These are phyloP conservation scores for Bocquillonia castaneifolia DNA, from an alignment of 441 rosid genomes.

Conservation along the genomic window DNA sequence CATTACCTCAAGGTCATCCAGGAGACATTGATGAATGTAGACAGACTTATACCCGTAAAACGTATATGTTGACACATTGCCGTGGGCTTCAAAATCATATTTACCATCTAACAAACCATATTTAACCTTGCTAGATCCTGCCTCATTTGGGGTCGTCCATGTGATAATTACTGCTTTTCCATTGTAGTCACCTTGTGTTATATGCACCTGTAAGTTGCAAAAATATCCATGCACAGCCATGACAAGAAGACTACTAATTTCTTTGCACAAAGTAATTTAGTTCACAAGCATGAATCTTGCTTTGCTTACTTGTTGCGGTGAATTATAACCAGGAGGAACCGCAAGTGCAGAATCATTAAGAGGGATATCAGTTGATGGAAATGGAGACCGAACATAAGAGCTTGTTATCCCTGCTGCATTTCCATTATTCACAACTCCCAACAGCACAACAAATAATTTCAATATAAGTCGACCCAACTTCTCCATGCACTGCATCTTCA, in stretches of 20 bases:
- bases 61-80: slow-evolving; percentile 56
- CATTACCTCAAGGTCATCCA: slow-evolving; percentile 77
- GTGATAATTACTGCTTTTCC: background rate
- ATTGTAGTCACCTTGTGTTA: slow-evolving; percentile 15
- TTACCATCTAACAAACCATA: slow-evolving; percentile 45
- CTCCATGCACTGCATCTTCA: no score
- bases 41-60: slow-evolving; percentile 74
- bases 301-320: slow-evolving; percentile 45
- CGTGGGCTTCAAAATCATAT: slow-evolving; percentile 54
- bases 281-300: background rate
- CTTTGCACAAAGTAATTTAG: background rate
- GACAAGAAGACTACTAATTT: background rate
- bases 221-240: no score
- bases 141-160: background rate
- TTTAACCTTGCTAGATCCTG: slow-evolving; percentile 36
- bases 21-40: slow-evolving; percentile 68
- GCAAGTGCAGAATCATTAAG: slow-evolving; percentile 36
- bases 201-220: slow-evolving; percentile 61
- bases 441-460: slow-evolving; percentile 26
- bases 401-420: slow-evolving; percentile 32
- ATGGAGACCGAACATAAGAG: slow-evolving; percentile 32
- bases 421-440: slow-evolving; percentile 28
- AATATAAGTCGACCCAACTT: slow-evolving; percentile 24
- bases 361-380: slow-evolving; percentile 42
- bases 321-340: slow-evolving; percentile 37